phyloP scores from a whole-genome alignment of 2,329 filamentous ascomycete genomes.

The Periglandula ipomoeae region DNA sequence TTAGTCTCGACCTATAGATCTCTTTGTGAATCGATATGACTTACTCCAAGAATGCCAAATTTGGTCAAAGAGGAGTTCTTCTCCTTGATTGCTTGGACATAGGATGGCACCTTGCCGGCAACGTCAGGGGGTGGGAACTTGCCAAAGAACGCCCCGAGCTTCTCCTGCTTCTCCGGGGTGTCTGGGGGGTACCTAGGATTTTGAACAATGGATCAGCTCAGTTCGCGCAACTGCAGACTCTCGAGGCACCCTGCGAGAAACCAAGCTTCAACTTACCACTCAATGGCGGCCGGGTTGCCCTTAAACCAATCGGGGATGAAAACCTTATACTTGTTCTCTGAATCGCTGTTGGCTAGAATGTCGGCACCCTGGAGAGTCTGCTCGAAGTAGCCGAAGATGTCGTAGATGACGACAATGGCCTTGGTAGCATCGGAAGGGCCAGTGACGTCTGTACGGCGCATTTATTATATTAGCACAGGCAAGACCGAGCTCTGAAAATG shows the following conservation, averaged over 20 bases:
- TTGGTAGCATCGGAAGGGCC: conserved; percentile 40
- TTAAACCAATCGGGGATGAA: conserved; percentile 91
- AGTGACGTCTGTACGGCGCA: conserved; percentile 30
- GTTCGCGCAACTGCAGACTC: background rate
- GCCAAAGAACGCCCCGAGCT: conserved; percentile 48
- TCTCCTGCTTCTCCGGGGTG: conserved; percentile 53
- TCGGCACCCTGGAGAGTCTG: conserved; percentile 65
- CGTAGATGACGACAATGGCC: conserved; percentile 53
- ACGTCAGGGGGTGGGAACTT: conserved; percentile 39
- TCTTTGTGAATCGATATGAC: too few relatives aligned
- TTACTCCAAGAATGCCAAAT: conserved; percentile 53
- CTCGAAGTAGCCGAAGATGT: conserved; percentile 63
- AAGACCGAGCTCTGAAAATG: too few relatives aligned
- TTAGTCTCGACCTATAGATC: too few relatives aligned
- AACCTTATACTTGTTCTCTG: conserved; percentile 64
- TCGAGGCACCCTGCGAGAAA: background rate
- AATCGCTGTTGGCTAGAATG: conserved; percentile 47
- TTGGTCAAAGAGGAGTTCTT: conserved; percentile 46
- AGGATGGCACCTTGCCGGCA: conserved; percentile 41
- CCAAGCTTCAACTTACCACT: conserved; percentile 27
- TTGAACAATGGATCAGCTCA: background rate
- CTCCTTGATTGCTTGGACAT: conserved; percentile 42
- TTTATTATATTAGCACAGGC: background rate
- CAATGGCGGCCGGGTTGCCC: conserved; percentile 54
- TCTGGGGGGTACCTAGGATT: conserved; percentile 49